Base-by-base conservation (phyloP, 352 stramenopile species). In the Pythium sp. region DNA sequence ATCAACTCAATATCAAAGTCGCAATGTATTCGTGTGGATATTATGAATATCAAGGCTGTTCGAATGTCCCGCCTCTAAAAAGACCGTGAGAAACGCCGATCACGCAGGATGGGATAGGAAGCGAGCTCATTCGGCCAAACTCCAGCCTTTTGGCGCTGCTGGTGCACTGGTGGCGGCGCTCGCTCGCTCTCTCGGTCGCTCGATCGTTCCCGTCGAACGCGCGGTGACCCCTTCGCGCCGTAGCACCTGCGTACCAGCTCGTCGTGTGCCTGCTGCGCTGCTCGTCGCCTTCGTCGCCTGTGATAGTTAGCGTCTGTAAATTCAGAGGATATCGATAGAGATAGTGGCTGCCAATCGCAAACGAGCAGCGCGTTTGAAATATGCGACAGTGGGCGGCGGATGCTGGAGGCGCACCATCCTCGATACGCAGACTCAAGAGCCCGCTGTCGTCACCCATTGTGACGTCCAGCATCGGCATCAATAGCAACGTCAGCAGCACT, bases 321-420 rank as follows among this genome's bases (percentile, higher is more conserved):
- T 30, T 30, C 9, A 43, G 36, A 43, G 36, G 38, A 47, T 47
- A 47, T 12, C 6, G 5, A 47, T 47, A 47, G 15, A 3, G 3
- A 34, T 55, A 56, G 58, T 64, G 58, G 14, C 24, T 64, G 38
- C 58, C 38, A 20, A n/a, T 12, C 30, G 22, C 56, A 34, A 60
- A 60, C 28, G 34, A 34, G 9, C 12, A 1, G 24, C 53, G 24
- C 53, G 24, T 36, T 58, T 36, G 30, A 30, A 47, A 30, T 57
- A 68, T 68, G 63, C 63, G 54, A 68, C 63, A 68, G 24, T 68
- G 63, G 54, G 15, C 30, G 46, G 20, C n/a, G 36, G 38, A 22
- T 36, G 22, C 12, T 30, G 53, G 22, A 41, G 53, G 9, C 22
- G 26, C 26, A 43, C 41, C 15, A 49, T 49, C 41, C 41, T 41